Percentiles rank a stretch among this genome's conserved stretches.
Evolutionary conservation across 768 basidiomycete genomes (phyloP).

Genomic region (Psilocybe cubensis): DNA sequence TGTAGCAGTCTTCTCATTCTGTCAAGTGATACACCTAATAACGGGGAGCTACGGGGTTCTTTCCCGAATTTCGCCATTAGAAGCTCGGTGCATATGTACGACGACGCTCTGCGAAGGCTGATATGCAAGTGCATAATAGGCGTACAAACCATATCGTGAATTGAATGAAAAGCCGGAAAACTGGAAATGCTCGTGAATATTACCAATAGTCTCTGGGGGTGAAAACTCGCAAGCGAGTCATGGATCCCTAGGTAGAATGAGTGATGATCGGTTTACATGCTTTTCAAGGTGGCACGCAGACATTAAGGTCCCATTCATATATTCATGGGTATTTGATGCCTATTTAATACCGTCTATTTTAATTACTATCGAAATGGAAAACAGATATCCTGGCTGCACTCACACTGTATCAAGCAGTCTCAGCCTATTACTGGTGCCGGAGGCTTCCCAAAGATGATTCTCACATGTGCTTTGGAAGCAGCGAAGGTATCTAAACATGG

Average conservation of each 20-base stretch:
- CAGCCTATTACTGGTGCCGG: too few relatives aligned
- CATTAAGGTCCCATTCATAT: too few relatives aligned
- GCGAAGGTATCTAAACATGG: too few relatives aligned
- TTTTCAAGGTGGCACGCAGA: too few relatives aligned
- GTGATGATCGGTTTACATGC: too few relatives aligned
- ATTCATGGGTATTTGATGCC: too few relatives aligned
- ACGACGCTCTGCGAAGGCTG: background rate
- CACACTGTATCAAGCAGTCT: background rate
- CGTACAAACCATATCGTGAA: background rate
- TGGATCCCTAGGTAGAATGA: too few relatives aligned
- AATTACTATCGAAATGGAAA: background rate
- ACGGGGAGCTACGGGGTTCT: background rate
- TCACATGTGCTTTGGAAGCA: too few relatives aligned
- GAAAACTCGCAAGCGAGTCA: too few relatives aligned
- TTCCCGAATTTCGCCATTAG: background rate
- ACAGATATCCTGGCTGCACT: background rate
- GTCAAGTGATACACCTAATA: background rate
- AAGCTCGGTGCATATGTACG: background rate
- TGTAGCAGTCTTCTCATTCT: background rate
- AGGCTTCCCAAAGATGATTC: too few relatives aligned
- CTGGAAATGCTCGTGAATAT: too few relatives aligned
- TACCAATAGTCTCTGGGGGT: too few relatives aligned
- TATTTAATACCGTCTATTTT: background rate
- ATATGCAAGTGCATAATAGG: background rate
- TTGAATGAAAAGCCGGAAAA: background rate